These are phyloP conservation scores for Coprinellus micaceus DNA, from an alignment of 768 basidiomycete species.

Conservation along the genomic window DNA sequence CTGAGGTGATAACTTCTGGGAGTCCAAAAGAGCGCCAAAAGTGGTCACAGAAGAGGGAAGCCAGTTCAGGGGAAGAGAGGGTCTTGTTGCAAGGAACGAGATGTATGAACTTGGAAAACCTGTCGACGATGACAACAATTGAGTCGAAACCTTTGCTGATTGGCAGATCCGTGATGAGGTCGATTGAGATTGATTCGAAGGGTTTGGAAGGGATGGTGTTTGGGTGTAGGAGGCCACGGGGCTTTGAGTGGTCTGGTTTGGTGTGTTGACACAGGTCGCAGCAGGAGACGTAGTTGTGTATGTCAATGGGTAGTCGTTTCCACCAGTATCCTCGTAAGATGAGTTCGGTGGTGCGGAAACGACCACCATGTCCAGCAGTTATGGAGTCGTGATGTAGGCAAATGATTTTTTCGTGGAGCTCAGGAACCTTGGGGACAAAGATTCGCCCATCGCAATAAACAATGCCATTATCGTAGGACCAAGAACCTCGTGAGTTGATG, in stretches of 20 bases:
- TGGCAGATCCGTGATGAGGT: conserved; percentile 34
- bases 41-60: conserved; percentile 13
- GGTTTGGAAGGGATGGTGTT: conserved; percentile 22
- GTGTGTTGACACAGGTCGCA: conserved; percentile 31
- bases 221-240: conserved; percentile 17
- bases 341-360: conserved; percentile 25
- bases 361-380: conserved; percentile 31
- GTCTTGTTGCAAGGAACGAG: conserved; percentile 18
- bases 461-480: conserved; percentile 4
- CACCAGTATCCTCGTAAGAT: conserved; percentile 26
- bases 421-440: conserved; percentile 11
- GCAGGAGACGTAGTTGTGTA: not conserved
- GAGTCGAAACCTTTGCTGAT: conserved; percentile 24
- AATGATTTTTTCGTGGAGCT: conserved; percentile 2
- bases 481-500: not conserved
- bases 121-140: conserved; percentile 14
- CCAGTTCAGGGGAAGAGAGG: conserved; percentile 13
- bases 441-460: conserved; percentile 11
- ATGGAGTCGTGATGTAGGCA: conserved; percentile 10
- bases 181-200: conserved; percentile 7
- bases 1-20: conserved; percentile 22
- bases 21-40: conserved; percentile 26
- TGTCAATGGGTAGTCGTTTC: conserved; percentile 1
- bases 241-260: conserved; percentile 27
- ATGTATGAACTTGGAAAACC: conserved; percentile 16